Evolutionary conservation across 1,284 basidiomycete species (phyloP), one percentile per base, ranked within the genome.

Genomic region (Moniliophthora roreri): DNA sequence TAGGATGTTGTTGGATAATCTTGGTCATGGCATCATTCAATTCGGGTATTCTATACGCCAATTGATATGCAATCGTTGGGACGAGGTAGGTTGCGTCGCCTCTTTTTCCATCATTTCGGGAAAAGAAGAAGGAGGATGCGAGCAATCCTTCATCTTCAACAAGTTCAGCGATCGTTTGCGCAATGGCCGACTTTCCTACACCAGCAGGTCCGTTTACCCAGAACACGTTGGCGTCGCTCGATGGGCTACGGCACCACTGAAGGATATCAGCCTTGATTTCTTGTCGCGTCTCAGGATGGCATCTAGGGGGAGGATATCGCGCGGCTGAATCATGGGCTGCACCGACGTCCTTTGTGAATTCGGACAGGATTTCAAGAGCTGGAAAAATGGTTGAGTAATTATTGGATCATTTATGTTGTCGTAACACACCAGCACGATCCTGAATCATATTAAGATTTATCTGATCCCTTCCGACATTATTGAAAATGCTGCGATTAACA

Each of bases 51-150:
- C 21, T 50, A 16, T 20, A 45, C 7, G 39, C 47, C 41, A 54
- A 26, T 1, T 32, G 36, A 13, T 38, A 23, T 1, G 52, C 41
- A 15, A 57, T 50, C 18, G 52, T 54, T 24, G 28, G 39, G 26
- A 53, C 26, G 15, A 48, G 24, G 11, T 28, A 20, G 11, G 24
- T 21, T 26, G 44, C 26, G 13, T 40, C 48, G 44, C 40, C 48
- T 1, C 55, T 11, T 16, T 13, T 24, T 1, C 32, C 13, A 15
- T 53, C 35, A 11, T 41, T 7, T 4, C 56, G 56, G 15, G 37
- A 39, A 41, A 42, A 23, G 18, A 42, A 42, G 18, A 42, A 42
- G 18, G 26, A 42, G 13, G 41, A 42, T 4, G 41, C 41, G 9
- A 23, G 21, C 21, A 42, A 24, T 21, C 41, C 41, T 1, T 42